phyloP scores from a whole-genome alignment of 257 asterid genomes.

The Capsicum rhomboideum region DNA sequence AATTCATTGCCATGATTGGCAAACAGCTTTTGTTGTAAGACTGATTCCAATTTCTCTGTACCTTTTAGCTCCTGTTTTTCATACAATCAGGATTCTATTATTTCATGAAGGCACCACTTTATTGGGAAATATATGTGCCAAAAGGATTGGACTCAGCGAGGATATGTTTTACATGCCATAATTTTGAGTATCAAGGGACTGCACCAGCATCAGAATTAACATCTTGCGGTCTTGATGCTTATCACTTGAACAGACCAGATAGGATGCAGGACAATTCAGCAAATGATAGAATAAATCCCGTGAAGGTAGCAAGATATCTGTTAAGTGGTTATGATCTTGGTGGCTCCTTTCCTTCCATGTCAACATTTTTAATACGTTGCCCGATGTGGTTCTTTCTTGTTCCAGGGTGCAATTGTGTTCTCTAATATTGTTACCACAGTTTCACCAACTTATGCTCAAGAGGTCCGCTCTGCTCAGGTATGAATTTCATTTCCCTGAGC shows the following conservation, averaged over 20 bases:
- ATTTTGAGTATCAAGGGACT: conserved; percentile 97
- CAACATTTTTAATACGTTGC: not conserved
- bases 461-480: conserved; percentile 82
- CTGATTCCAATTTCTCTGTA: conserved; percentile 4
- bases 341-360: not conserved
- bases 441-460: conserved; percentile 97
- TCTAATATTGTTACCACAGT: conserved; percentile 96
- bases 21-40: conserved; percentile 89
- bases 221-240: conserved; percentile 91
- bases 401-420: conserved; percentile 94
- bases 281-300: conserved; percentile 69
- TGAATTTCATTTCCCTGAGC: conserved; percentile 4
- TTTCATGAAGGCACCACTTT: conserved; percentile 81
- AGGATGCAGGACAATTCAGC: conserved; percentile 94
- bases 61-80: conserved; percentile 1
- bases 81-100: not conserved
- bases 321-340: not conserved
- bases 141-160: conserved; percentile 90
- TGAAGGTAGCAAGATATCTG: conserved; percentile 47
- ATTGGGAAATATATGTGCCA: conserved; percentile 85
- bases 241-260: conserved; percentile 79
- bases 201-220: conserved; percentile 80
- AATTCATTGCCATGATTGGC: conserved; percentile 99
- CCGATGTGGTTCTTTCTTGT: conserved; percentile 8
- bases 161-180: conserved; percentile 97